Evolutionary conservation across 2,329 filamentous ascomycete species (phyloP).

Genomic region (Fusarium sp.): DNA sequence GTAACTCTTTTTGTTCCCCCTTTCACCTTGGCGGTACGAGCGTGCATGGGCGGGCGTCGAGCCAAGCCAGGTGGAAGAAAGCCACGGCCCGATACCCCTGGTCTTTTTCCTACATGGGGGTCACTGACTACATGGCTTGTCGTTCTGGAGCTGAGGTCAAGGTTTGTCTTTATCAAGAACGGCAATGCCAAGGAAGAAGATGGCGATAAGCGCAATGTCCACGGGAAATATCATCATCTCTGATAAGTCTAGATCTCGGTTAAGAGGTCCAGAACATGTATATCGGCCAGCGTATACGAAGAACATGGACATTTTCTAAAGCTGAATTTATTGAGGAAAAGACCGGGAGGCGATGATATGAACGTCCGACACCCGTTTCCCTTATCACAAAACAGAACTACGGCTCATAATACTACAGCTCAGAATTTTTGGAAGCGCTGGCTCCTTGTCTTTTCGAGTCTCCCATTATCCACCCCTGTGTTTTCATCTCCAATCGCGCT

Average conservation of each 20-base stretch:
- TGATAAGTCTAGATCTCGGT: not conserved
- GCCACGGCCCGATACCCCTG: not conserved
- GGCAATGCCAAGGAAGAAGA: not conserved
- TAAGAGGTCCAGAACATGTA: not conserved
- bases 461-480: not conserved
- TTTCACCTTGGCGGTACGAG: not conserved
- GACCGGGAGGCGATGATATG: not conserved
- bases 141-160: not conserved
- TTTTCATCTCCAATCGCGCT: not conserved
- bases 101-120: not conserved
- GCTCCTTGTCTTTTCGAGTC: not conserved
- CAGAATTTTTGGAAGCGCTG: not conserved
- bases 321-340: not conserved
- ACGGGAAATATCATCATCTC: not conserved
- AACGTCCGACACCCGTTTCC: not conserved
- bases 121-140: not conserved
- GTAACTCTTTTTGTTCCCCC: not conserved
- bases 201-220: not conserved
- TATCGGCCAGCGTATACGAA: not conserved
- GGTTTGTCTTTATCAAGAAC: not conserved
- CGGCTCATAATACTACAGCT: not conserved
- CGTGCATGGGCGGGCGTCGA: not conserved
- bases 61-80: not conserved
- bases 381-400: not conserved
- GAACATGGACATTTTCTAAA: not conserved